Evolutionary conservation across 352 stramenopile species (phyloP), one percentile per base, ranked within the genome.

Genomic region (Aphanomyces stellatus): DNA sequence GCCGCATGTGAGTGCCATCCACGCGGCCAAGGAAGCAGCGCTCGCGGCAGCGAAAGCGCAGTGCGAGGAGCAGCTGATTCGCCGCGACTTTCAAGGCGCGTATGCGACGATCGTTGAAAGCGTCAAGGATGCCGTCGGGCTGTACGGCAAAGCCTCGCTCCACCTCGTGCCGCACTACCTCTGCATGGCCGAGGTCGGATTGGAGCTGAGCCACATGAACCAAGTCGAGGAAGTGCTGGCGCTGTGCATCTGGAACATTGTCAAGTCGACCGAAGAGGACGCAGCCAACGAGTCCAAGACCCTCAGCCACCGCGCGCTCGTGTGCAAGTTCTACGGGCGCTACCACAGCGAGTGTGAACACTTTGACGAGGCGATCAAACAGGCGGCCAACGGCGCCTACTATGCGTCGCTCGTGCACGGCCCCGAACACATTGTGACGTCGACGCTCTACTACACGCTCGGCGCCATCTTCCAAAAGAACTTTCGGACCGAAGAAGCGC

Each of bases 401-500:
- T 82, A 91, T 62, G 85, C 78, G 59, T 81, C 80, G 42, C 71
- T 88, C 10, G 71, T 88, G 2, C 88, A 89, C 42, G 82, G 82
- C 0, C 82, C 82, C 24, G 80, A 91, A 55, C 79, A 91, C 40
- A 59, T 91, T 43, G 85, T 87, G 69, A 88, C 80, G 11, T 87
- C 80, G 2, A 78, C 88, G 72, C 71, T 91, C 25, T 91, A 88
- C 81, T 91, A 81, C 53, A 85, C 74, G 15, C 74, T 91, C 19
- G 82, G 82, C 7, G 65, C 77, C n/a, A 78, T 76, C 62, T 91
- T 91, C 66, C 72, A 78, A 28, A 73, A 73, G 8, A 80, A 81
- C 70, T 74, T 82, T 19, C 69, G 74, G 27, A 67, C 53, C 4
- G 80, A 90, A 34, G 86, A 76, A 43, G 76, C 82, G 27, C 71